These are phyloP conservation scores for Cystofilobasidium macerans DNA, from an alignment of 768 basidiomycete genomes.

Conservation along the genomic window DNA sequence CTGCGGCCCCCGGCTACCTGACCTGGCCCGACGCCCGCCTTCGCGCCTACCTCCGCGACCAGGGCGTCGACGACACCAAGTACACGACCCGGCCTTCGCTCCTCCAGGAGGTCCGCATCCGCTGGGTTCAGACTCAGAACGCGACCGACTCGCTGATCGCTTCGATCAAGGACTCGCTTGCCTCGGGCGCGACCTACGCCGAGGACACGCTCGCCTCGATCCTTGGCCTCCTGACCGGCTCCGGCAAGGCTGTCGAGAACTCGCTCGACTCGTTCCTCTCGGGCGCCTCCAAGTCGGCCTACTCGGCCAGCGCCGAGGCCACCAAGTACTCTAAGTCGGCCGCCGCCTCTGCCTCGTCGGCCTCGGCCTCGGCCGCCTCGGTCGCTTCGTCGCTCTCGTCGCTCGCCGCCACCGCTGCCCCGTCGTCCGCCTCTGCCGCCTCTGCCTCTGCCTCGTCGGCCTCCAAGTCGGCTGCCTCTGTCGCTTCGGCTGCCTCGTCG, in stretches of 20 bases:
- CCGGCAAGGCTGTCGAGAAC: conserved; percentile 29
- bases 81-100: conserved; percentile 58
- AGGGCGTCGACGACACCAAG: conserved; percentile 58
- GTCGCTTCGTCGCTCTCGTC: conserved; percentile 27
- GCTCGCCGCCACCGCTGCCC: conserved; percentile 29
- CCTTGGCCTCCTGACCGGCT: conserved; percentile 38
- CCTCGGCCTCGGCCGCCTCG: conserved; percentile 12
- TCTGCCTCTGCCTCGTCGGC: conserved; percentile 28
- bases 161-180: conserved; percentile 56
- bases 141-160: conserved; percentile 50
- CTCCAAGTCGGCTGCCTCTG: conserved; percentile 28
- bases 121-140: conserved; percentile 58
- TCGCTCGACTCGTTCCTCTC: conserved; percentile 30
- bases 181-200: conserved; percentile 56
- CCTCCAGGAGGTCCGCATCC: conserved; percentile 49
- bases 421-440: conserved; percentile 32
- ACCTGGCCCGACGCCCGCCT: conserved; percentile 89
- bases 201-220: conserved; percentile 57
- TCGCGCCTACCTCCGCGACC: conserved; percentile 70
- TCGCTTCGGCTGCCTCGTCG: conserved; percentile 18
- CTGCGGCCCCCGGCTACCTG: conserved; percentile 53
- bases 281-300: conserved; percentile 28
- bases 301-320: background rate
- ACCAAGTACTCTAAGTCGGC: conserved; percentile 7
- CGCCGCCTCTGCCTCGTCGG: conserved; percentile 21